Percentiles rank a stretch among this genome's conserved stretches.
Evolutionary conservation across 2,329 filamentous ascomycete species (phyloP).

Genomic region (Colletotrichum sp.): DNA sequence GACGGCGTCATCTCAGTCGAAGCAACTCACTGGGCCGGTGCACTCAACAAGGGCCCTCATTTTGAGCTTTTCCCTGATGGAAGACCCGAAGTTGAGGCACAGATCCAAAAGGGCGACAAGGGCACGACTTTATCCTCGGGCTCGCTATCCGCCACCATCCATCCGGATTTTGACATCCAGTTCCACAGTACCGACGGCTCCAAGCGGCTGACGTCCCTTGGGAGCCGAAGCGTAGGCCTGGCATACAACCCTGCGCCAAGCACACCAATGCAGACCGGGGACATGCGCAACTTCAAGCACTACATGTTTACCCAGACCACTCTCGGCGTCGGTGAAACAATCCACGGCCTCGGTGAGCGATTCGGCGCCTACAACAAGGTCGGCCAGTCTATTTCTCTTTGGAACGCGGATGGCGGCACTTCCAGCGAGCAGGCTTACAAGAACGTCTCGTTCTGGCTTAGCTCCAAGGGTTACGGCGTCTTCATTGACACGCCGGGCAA

Average conservation of each 20-base stretch:
- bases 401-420: conserved; percentile 69
- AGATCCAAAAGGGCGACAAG: conserved; percentile 33
- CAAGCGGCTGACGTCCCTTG: conserved; percentile 41
- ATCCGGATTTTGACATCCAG: conserved; percentile 41
- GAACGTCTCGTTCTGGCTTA: conserved; percentile 73
- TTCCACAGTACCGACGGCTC: conserved; percentile 41
- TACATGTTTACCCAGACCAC: conserved; percentile 63
- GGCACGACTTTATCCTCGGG: conserved; percentile 41
- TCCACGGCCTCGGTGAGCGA: conserved; percentile 77
- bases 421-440: conserved; percentile 76
- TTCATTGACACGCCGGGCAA: conserved; percentile 75
- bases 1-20: conserved; percentile 46
- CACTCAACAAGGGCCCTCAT: conserved; percentile 39
- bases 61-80: conserved; percentile 44
- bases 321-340: conserved; percentile 64
- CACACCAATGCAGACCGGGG: conserved; percentile 37
- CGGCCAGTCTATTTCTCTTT: conserved; percentile 71
- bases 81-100: conserved; percentile 31
- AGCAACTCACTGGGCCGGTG: conserved; percentile 43
- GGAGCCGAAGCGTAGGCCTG: conserved; percentile 44
- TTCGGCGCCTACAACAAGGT: conserved; percentile 81
- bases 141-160: conserved; percentile 37
- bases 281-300: conserved; percentile 51
- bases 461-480: conserved; percentile 75
- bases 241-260: conserved; percentile 37